Percentiles rank a stretch among this genome's conserved stretches.
Evolutionary conservation across 78 protist genomes (phyloP).

Genomic region (Pelomyxa schiedti): DNA sequence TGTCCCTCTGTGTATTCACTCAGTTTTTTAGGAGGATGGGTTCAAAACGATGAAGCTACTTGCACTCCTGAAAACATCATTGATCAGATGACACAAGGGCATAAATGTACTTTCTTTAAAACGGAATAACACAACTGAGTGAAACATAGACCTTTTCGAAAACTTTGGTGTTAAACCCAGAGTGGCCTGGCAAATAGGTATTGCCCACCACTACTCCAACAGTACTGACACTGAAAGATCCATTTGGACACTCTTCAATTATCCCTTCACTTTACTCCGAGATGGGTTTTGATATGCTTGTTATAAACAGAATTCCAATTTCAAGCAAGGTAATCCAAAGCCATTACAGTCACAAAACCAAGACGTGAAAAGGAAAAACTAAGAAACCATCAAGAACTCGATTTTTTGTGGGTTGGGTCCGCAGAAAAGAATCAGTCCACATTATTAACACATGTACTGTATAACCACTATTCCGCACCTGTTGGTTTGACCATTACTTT

Average conservation of each 20-base stretch:
- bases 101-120: background rate
- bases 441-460: slow-evolving; percentile 32
- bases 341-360: background rate
- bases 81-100: slow-evolving; percentile 46
- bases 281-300: slow-evolving; percentile 38
- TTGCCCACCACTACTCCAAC: too few relatives aligned
- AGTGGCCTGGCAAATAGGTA: slow-evolving; percentile 69
- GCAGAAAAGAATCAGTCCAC: slow-evolving; percentile 1
- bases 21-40: slow-evolving; percentile 69
- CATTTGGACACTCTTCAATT: slow-evolving; percentile 59
- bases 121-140: slow-evolving; percentile 19
- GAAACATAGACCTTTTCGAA: slow-evolving; percentile 45
- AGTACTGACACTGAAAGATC: too few relatives aligned
- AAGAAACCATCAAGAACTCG: slow-evolving; percentile 14
- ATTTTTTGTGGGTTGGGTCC: slow-evolving; percentile 65
- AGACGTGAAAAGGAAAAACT: background rate
- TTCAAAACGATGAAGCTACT: slow-evolving; percentile 70
- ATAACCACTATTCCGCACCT: slow-evolving; percentile 31
- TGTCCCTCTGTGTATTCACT: background rate
- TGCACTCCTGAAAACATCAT: slow-evolving; percentile 19
- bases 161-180: slow-evolving; percentile 20
- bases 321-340: background rate
- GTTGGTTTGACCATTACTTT: background rate
- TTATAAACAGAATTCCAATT: slow-evolving; percentile 45
- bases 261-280: slow-evolving; percentile 16